Evolutionary conservation across 2,329 filamentous ascomycete species (phyloP), one percentile per base, ranked within the genome.

Genomic region (Sporothrix luriei): DNA sequence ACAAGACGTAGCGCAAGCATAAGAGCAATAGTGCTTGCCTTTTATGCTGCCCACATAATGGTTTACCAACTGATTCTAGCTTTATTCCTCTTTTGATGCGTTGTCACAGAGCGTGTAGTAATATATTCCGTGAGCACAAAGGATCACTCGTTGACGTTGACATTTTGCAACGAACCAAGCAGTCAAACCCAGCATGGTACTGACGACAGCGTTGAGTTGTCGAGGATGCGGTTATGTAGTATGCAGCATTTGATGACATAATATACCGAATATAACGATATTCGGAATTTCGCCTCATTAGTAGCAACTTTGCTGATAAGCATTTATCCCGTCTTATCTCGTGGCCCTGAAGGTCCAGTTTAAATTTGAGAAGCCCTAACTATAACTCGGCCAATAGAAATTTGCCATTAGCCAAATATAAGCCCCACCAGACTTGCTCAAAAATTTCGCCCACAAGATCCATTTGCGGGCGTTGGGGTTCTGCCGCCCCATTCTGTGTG

Each of bases 371-470:
- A 73, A 73, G 72, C 72, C 72, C 72, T 73, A 73, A 73, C 66
- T 46, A 16, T 1, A 4, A 33, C 7, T 26, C 2, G 19, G 62
- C 72, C 71, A 72, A 72, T 73, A 2, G 68, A 29, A 49, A 55
- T 19, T 33, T 43, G n/a, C 29, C 26, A 16, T 9, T 52, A 1
- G 7, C 6, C 4, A 16, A 26, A 21, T 5, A 0, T 1, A 2
- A 21, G 38, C 49, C 51, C 71, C 72, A 72, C 72, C 46, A 26
- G 26, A 19, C 68, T 69, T 66, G 57, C 33, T 33, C 61, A 66
- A 74, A 74, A 76, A 76, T 75, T 77, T 76, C 74, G 75, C 73
- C 75, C 74, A 74, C 74, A 74, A 76, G 46, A 49, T 65, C 51
- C 61, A 51, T 65, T 51, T 19, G 61, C 43, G 61, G 43, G 55